Percentiles rank a stretch among this genome's conserved stretches.
These are phyloP conservation scores for Bonia amplexicaulis DNA, from an alignment of 176 grass and related monocot species.

Conservation along the genomic window DNA sequence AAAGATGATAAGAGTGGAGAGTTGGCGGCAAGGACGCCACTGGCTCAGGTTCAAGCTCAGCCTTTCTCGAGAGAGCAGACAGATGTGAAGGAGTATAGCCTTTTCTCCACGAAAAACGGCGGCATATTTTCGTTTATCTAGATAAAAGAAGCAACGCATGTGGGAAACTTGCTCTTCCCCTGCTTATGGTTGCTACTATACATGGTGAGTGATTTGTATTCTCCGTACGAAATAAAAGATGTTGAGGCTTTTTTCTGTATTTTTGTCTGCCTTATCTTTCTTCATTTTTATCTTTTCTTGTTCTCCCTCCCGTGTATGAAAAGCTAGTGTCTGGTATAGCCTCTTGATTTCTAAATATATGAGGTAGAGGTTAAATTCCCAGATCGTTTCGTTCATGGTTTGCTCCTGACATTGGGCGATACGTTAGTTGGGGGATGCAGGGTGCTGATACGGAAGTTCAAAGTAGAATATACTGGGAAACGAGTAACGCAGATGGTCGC, in stretches of 20 bases:
- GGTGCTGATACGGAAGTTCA: neutral
- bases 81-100: constrained; percentile 68
- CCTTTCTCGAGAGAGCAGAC: constrained; percentile 62
- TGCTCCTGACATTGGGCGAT: neutral
- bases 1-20: constrained; percentile 52
- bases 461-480: neutral
- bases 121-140: constrained; percentile 57
- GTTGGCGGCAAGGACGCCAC: constrained; percentile 6
- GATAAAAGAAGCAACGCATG: constrained; percentile 31
- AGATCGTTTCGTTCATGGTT: neutral
- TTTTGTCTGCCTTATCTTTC: neutral
- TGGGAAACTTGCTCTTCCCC: neutral
- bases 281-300: neutral
- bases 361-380: neutral
- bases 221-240: constrained; percentile 20
- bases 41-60: constrained; percentile 37
- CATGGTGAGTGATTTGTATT: constrained; percentile 32
- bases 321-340: constrained; percentile 41
- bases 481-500: neutral
- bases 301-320: constrained; percentile 9
- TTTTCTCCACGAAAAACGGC: constrained; percentile 55
- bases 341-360: constrained; percentile 16
- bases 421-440: neutral
- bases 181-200: neutral
- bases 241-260: constrained; percentile 4